Percentiles rank a stretch among this genome's conserved stretches.
phyloP scores from a whole-genome alignment of 2,329 filamentous ascomycete species.

The Stagonosporopsis cucurbitacearum region DNA sequence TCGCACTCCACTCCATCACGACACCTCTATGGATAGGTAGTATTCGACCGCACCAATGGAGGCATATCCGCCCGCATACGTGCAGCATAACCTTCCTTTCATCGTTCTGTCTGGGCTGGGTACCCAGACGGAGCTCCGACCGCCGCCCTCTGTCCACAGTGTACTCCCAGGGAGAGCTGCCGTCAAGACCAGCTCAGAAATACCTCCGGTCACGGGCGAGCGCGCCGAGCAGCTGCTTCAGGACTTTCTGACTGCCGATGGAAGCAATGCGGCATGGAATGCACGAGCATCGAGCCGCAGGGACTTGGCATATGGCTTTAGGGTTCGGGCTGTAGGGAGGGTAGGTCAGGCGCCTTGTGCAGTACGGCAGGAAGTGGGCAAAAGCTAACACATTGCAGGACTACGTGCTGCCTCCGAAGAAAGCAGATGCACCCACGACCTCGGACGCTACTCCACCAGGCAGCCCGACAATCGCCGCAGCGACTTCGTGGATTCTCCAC shows the following conservation, averaged over 20 bases:
- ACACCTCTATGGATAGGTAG: conserved; percentile 40
- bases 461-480: conserved; percentile 60
- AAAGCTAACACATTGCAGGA: conserved; percentile 49
- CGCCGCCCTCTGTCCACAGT: conserved; percentile 55
- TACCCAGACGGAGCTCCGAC: conserved; percentile 34
- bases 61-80: conserved; percentile 77
- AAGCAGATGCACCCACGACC: conserved; percentile 65
- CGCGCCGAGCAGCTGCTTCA: conserved; percentile 70
- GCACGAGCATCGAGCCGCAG: conserved; percentile 58
- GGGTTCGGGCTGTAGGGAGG: conserved; percentile 77
- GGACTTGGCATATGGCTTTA: conserved; percentile 63
- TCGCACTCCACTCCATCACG: conserved; percentile 17
- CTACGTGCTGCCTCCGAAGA: conserved; percentile 66
- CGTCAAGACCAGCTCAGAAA: conserved; percentile 71
- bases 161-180: conserved; percentile 55
- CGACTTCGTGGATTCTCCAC: conserved; percentile 67
- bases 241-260: conserved; percentile 71
- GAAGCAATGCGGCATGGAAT: conserved; percentile 71
- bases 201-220: conserved; percentile 69
- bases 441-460: conserved; percentile 59
- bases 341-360: conserved; percentile 64
- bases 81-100: conserved; percentile 86
- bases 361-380: conserved; percentile 17
- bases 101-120: conserved; percentile 80
- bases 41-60: conserved; percentile 65